A percentile compares a stretch with the other conserved stretches of the same genome.
These are phyloP conservation scores for Eremochloa ophiuroides DNA, from an alignment of 176 grass and related monocot species.

Conservation along the genomic window DNA sequence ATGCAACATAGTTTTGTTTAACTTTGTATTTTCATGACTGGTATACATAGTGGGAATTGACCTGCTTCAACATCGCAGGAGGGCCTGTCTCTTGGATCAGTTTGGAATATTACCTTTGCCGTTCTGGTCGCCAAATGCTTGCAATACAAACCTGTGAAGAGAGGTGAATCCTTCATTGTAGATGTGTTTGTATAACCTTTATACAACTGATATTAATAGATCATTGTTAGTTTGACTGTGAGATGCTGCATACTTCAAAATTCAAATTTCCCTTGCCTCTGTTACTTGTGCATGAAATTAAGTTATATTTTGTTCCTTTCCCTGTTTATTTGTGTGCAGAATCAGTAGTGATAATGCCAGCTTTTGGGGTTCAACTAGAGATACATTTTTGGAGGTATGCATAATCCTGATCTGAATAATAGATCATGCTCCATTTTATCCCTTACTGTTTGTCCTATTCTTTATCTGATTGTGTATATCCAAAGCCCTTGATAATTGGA, in stretches of 20 bases:
- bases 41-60: conserved; percentile 21
- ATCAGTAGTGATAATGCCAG: conserved; percentile 80
- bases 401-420: not conserved
- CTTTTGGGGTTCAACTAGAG: conserved; percentile 92
- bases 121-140: conserved; percentile 56
- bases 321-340: conserved; percentile 41
- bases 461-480: not conserved
- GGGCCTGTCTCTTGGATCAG: conserved; percentile 25
- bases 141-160: conserved; percentile 82
- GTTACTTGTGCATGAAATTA: not conserved
- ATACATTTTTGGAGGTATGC: conserved; percentile 79
- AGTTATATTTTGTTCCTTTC: not conserved
- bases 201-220: not conserved
- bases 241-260: not conserved
- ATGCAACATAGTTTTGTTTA: not conserved
- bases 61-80: conserved; percentile 44
- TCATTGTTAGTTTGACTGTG: conserved; percentile 6
- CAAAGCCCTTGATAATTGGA: not conserved
- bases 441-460: not conserved
- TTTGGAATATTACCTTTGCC: conserved; percentile 55
- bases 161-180: conserved; percentile 47
- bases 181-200: conserved; percentile 1
- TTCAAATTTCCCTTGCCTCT: not conserved
- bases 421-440: not conserved
- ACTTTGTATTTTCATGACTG: not conserved